Evolutionary conservation across 768 basidiomycete species (phyloP).

Genomic region (Podaxis pistillaris): DNA sequence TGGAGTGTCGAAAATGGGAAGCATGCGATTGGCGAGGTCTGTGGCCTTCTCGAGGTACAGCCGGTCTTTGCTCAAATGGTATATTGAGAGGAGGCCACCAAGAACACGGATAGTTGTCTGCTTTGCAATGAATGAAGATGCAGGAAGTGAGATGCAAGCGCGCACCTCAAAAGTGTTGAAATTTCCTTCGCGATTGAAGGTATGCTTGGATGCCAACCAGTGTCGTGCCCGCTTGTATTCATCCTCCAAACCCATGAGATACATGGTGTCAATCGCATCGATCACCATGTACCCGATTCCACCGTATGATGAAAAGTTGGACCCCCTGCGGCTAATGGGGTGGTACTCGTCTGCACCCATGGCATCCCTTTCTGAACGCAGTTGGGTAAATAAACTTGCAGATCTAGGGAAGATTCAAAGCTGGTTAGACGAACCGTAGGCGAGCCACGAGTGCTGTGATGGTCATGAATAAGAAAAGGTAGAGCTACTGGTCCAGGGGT

Average conservation of each 20-base stretch:
- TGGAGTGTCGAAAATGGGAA: constrained; percentile 80
- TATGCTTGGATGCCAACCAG: constrained; percentile 71
- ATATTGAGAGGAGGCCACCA: constrained; percentile 86
- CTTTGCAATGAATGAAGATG: background rate
- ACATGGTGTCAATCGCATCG: constrained; percentile 87
- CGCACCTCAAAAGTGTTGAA: constrained; percentile 90
- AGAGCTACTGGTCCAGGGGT: background rate
- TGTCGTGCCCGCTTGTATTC: constrained; percentile 79
- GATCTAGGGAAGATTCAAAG: no score
- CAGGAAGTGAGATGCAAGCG: constrained; percentile 10
- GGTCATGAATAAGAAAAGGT: background rate
- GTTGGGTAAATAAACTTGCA: background rate
- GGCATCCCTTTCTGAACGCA: constrained; percentile 72
- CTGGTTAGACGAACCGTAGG: constrained; percentile 61
- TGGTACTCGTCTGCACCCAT: constrained; percentile 95
- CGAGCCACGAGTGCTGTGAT: constrained; percentile 78
- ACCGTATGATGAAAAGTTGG: constrained; percentile 74
- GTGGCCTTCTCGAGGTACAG: constrained; percentile 75
- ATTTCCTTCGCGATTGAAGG: constrained; percentile 77
- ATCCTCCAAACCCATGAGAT: constrained; percentile 79
- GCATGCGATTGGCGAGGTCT: constrained; percentile 82
- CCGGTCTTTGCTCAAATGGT: constrained; percentile 75
- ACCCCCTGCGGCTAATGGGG: constrained; percentile 71
- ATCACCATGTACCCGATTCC: constrained; percentile 90
- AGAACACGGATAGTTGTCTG: constrained; percentile 92